Evolutionary conservation across 106 monocot genomes (phyloP).

Genomic region (Alisma plantagoaquatica): DNA sequence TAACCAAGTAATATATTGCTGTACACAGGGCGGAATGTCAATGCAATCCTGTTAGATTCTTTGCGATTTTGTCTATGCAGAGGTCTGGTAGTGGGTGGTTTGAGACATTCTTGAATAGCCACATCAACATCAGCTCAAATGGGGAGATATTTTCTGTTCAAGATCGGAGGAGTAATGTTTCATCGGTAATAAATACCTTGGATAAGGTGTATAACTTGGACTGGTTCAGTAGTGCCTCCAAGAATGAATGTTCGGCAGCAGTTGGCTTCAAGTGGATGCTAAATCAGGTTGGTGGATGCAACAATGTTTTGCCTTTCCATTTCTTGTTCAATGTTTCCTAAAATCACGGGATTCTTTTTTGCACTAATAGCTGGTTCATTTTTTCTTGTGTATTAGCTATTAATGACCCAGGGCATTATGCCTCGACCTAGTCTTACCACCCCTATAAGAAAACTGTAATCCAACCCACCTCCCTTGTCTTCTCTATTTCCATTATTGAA

Average conservation of each 20-base stretch:
- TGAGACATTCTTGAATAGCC: constrained; percentile 24
- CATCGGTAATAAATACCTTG: constrained; percentile 10
- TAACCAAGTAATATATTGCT: too few species aligned
- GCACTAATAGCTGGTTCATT: too few species aligned
- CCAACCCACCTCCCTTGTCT: too few species aligned
- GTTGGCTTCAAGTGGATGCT: constrained; percentile 34
- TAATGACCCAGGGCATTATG: too few species aligned
- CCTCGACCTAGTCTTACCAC: too few species aligned
- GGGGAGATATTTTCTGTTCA: constrained; percentile 21
- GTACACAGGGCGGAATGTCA: constrained; percentile 22
- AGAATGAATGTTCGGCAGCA: constrained; percentile 27
- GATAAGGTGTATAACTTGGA: constrained; percentile 22
- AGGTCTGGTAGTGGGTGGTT: constrained; percentile 33
- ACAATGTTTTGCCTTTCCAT: too few species aligned
- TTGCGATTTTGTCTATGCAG: constrained; percentile 31
- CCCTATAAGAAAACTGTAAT: too few species aligned
- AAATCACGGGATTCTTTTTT: too few species aligned
- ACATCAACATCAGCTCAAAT: constrained; percentile 26
- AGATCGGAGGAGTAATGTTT: constrained; percentile 18
- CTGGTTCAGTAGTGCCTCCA: constrained; percentile 23
- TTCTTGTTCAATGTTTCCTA: too few species aligned
- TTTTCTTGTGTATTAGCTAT: too few species aligned
- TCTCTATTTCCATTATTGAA: too few species aligned
- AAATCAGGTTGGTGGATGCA: constrained; percentile 32
- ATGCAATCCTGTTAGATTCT: constrained; percentile 19